These are phyloP conservation scores for Verticillium klebahnii DNA, from an alignment of 2,329 filamentous ascomycete species.

Conservation along the genomic window DNA sequence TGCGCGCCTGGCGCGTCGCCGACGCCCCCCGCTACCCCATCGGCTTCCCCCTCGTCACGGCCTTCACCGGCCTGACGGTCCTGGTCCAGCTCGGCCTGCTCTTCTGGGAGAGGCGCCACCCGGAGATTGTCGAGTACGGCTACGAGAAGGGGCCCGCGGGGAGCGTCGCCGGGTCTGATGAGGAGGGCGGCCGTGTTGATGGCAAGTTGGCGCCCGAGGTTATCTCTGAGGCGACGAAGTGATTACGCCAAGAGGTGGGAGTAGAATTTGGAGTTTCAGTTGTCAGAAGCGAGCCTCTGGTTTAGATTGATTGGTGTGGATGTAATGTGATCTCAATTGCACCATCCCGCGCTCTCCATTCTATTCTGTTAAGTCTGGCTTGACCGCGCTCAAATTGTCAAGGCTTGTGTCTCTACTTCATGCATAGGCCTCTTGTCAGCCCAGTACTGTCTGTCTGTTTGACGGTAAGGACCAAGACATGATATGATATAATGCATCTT, in stretches of 20 bases:
- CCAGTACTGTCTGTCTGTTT: too few species aligned
- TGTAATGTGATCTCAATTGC: too few species aligned
- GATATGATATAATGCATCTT: too few species aligned
- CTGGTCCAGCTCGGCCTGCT: slow-evolving; percentile 24
- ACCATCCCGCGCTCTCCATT: too few species aligned
- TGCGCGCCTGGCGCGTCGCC: slow-evolving; percentile 27
- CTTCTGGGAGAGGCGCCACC: slow-evolving; percentile 21
- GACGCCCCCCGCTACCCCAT: slow-evolving; percentile 30
- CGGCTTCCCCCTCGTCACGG: slow-evolving; percentile 29
- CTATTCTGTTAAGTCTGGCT: too few species aligned
- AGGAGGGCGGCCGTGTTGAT: background rate
- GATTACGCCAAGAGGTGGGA: background rate
- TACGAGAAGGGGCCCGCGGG: slow-evolving; percentile 7
- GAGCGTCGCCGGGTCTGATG: background rate
- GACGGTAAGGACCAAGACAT: too few species aligned
- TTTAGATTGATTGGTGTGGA: too few species aligned
- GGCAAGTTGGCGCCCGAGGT: background rate
- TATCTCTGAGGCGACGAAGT: background rate
- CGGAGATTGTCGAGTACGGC: slow-evolving; percentile 14
- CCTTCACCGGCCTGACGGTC: slow-evolving; percentile 25
- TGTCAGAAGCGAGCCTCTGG: too few species aligned
- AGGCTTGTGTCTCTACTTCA: too few species aligned
- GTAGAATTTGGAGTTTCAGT: too few species aligned
- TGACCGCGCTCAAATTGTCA: too few species aligned
- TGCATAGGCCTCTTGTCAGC: too few species aligned